These are phyloP conservation scores for Parietaria judaica DNA, from an alignment of 306 rosid species.

Conservation along the genomic window DNA sequence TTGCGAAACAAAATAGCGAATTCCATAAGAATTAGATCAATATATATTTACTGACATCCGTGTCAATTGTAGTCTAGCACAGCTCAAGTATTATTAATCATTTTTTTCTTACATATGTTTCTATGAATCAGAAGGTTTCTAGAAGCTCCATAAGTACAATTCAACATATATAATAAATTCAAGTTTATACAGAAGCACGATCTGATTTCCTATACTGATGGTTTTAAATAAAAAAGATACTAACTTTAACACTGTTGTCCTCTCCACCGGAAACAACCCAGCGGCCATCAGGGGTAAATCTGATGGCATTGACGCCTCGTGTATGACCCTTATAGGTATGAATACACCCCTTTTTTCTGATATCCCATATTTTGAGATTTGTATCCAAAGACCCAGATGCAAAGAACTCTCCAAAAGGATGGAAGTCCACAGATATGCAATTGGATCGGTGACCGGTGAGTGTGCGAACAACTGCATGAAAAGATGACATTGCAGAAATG, in stretches of 20 bases:
- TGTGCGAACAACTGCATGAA: slow-evolving; percentile 82
- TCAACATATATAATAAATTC: too few relatives aligned
- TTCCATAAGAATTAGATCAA: neutral
- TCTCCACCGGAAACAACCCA: slow-evolving; percentile 99
- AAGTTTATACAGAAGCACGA: too few relatives aligned
- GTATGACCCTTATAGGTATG: slow-evolving; percentile 99
- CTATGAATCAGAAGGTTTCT: neutral
- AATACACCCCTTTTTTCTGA: slow-evolving; percentile 96
- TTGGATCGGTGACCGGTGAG: slow-evolving; percentile 98
- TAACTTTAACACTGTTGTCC: slow-evolving; percentile 96
- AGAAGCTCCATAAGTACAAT: neutral
- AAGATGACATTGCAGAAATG: slow-evolving; percentile 16
- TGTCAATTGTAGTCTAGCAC: neutral
- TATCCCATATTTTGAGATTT: slow-evolving; percentile 98
- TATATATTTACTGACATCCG: neutral
- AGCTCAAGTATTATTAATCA: neutral
- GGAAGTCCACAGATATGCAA: slow-evolving; percentile 93
- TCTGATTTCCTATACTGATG: too few relatives aligned
- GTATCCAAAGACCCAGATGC: slow-evolving; percentile 97
- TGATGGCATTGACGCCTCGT: slow-evolving; percentile 93
- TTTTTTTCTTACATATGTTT: neutral
- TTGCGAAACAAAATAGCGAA: too few relatives aligned
- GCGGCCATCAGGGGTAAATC: slow-evolving; percentile 99
- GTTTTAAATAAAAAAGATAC: slow-evolving; percentile 19
- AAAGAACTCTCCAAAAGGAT: slow-evolving; percentile 98